Evolutionary conservation across 768 basidiomycete genomes (phyloP).

Genomic region (Leccinum truebloodii): DNA sequence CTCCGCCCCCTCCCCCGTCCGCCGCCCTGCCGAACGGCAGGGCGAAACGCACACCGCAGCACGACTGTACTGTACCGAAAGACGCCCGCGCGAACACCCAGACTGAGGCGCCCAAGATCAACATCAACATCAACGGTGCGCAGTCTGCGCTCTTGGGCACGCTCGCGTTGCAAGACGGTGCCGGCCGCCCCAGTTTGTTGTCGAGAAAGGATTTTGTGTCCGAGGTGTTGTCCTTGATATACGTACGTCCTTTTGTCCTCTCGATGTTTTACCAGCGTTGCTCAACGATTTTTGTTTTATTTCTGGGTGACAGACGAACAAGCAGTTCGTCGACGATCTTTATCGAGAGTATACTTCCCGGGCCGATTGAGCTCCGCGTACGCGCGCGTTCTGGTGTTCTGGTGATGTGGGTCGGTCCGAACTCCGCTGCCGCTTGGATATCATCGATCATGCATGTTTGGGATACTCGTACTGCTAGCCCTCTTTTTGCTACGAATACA

Average conservation of each 20-base stretch:
- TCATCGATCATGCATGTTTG: constrained; percentile 1
- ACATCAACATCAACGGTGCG: constrained; percentile 23
- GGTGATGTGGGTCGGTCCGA: background rate
- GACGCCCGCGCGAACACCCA: background rate
- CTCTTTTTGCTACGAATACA: constrained; percentile 18
- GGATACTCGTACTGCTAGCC: constrained; percentile 12
- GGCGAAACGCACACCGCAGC: constrained; percentile 16
- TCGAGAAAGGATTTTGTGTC: constrained; percentile 59
- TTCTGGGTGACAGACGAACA: constrained; percentile 50
- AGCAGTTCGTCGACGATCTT: constrained; percentile 62
- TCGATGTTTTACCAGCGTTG: background rate
- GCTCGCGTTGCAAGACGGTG: constrained; percentile 20
- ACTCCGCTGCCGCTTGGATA: background rate
- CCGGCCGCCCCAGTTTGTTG: constrained; percentile 26
- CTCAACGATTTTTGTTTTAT: background rate
- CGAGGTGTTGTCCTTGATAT: constrained; percentile 60
- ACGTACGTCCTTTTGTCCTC: constrained; percentile 41
- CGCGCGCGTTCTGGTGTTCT: background rate
- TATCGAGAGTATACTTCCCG: constrained; percentile 50
- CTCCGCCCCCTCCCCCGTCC: background rate
- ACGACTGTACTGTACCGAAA: constrained; percentile 10
- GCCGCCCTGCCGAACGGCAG: constrained; percentile 27
- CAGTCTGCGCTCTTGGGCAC: constrained; percentile 29
- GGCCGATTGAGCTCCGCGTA: constrained; percentile 8
- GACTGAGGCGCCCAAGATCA: constrained; percentile 14